Evolutionary conservation across 371 early-diverging fungal genomes (phyloP), one percentile per base, ranked within the genome.

Genomic region (Rhizopus delemar): DNA sequence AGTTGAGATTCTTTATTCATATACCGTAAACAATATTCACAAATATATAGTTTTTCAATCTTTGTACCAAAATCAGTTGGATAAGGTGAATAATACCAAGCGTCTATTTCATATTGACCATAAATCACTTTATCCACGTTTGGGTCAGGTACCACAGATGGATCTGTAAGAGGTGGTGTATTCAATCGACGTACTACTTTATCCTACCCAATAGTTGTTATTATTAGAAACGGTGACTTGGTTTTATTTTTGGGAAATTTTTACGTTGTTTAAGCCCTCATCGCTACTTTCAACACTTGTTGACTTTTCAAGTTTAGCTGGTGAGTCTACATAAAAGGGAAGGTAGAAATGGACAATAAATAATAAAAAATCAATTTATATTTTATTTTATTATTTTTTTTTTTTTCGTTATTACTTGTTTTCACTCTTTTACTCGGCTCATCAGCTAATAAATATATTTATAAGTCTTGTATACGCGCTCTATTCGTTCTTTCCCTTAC

Each of bases 51-150:
- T 13, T 79, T 69, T 43, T 84, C 86, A 28, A 85, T 77, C 48
- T 73, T 71, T 32, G 82, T 73, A 9, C 77, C 77, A 66, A 89
- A 92, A 50, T 93, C 93, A 59, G 85, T 87, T 0, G 99, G 99
- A 69, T 94, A 98, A 7, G 98, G 97, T 16, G 96, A 90, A 62
- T 91, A 85, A 73, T 96, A 98, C 97, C 97, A 97, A 0, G 95
- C 84, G 11, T 87, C 85, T 12, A 92, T 89, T 54, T 85, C 82
- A 65, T 82, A 89, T 22, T 75, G 67, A 8, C 90, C 91, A 51
- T 90, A 84, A 11, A 86, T 57, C 5, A 90, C 79, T 63, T 66
- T 75, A 52, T 81, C 68, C 4, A 84, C 75, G 52, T 84, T 84
- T n/a, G 75, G 54, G 32, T 60, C 59, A 15, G 67, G 66, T 13